Base-by-base conservation (phyloP, 352 stramenopile genomes). In the Pythium rishiriense region DNA sequence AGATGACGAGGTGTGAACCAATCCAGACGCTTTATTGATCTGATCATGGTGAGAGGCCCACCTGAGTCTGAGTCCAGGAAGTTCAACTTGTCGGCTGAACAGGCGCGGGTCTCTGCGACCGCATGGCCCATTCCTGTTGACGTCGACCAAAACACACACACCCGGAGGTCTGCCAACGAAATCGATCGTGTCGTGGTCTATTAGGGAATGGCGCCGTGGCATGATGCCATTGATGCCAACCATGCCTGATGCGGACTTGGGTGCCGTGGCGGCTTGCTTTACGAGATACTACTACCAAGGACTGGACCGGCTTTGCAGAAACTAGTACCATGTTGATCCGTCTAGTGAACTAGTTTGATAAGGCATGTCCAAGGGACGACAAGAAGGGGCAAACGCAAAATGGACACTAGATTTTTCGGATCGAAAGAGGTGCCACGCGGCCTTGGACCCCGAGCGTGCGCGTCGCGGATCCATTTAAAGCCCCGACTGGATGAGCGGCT, bases 401-500 rank as follows among this genome's bases (percentile, higher is more conserved):
- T n/a, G n/a, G n/a, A n/a, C n/a, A n/a, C n/a, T n/a, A n/a, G n/a
- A n/a, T n/a, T n/a, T n/a, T n/a, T n/a, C n/a, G n/a, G n/a, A n/a
- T n/a, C n/a, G n/a, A n/a, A n/a, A n/a, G n/a, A n/a, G n/a, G n/a
- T n/a, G n/a, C n/a, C n/a, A n/a, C n/a, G n/a, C n/a, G n/a, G n/a
- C n/a, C n/a, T n/a, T n/a, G n/a, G n/a, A n/a, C n/a, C n/a, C n/a
- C n/a, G n/a, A n/a, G n/a, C n/a, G n/a, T n/a, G n/a, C n/a, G n/a
- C n/a, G n/a, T n/a, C n/a, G n/a, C n/a, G n/a, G n/a, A n/a, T 41
- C 35, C 31, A 37, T 17, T 60, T 62, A 75, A 26, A 75, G 37
- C 2, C 39, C 52, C 25, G 69, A 72, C 4, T 73, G 58, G 46
- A 77, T 68, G 21, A 77, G 51, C 50, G 67, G 66, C 70, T 74